Conservation (phyloP, 306 rosid genomes). For the Trichosanthes cucumerina region DNA sequence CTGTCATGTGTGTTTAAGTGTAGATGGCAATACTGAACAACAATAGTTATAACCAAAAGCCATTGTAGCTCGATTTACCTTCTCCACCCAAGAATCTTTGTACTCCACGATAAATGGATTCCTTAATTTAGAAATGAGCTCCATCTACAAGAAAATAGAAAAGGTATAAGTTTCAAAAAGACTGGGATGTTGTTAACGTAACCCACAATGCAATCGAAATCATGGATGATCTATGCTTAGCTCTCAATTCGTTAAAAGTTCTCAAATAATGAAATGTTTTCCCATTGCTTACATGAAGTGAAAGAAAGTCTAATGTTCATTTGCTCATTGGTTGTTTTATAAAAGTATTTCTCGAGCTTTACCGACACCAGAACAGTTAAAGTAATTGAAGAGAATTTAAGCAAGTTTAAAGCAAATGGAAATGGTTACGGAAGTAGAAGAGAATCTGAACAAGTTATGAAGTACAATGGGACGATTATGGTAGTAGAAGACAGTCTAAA, state of each 20-base stretch:
- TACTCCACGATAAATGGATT: slow-evolving; percentile 97
- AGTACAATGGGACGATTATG: not conserved
- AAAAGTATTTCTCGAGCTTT: not conserved
- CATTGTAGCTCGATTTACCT: slow-evolving; percentile 33
- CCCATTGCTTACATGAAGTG: not conserved
- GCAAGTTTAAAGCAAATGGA: not conserved
- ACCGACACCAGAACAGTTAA: not conserved
- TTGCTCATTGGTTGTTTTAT: not conserved
- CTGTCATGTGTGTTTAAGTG: not conserved
- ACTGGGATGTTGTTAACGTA: not conserved
- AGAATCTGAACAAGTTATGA: not conserved
- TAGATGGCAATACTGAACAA: not conserved
- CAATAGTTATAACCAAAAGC: not conserved
- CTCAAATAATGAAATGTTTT: not conserved
- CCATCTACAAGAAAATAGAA: slow-evolving; percentile 56
- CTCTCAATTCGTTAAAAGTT: not conserved
- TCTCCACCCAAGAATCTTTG: slow-evolving; percentile 99
- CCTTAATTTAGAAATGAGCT: slow-evolving; percentile 72
- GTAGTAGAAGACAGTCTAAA: not conserved
- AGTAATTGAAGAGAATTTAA: not conserved
- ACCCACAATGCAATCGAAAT: not conserved
- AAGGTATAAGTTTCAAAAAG: not conserved
- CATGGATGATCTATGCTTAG: not conserved
- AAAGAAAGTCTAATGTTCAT: not conserved
- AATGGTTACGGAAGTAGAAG: not conserved